Conservation (phyloP, 352 stramenopile genomes). For the Peronospora farinosa region DNA sequence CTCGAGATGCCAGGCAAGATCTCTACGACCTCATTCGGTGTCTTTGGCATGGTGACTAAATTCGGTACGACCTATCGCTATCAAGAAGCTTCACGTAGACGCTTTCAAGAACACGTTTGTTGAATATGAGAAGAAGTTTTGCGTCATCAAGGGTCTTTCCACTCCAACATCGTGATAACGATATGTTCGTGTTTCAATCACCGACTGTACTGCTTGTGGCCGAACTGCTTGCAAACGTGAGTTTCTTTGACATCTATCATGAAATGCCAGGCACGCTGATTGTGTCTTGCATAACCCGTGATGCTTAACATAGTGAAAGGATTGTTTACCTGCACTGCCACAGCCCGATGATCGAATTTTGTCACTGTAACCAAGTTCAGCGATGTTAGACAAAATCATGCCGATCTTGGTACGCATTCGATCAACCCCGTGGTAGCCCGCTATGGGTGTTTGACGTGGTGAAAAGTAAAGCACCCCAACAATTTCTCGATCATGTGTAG, state of each 20-base stretch:
- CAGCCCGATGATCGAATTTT: constrained; percentile 87
- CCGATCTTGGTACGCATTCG: constrained; percentile 38
- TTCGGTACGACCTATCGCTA: constrained; percentile 71
- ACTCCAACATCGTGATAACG: constrained; percentile 97
- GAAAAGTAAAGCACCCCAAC: constrained; percentile 78
- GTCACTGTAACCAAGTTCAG: constrained; percentile 70
- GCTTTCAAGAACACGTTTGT: constrained; percentile 77
- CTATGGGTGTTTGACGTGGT: constrained; percentile 74
- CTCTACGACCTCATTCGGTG: constrained; percentile 60
- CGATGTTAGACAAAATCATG: constrained; percentile 83
- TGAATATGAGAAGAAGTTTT: constrained; percentile 83
- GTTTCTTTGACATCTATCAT: constrained; percentile 87
- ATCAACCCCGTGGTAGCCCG: constrained; percentile 40
- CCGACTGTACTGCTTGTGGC: constrained; percentile 94
- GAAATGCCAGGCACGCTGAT: constrained; percentile 58
- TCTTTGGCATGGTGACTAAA: constrained; percentile 82
- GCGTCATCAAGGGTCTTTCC: constrained; percentile 86
- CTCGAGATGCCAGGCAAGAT: constrained; percentile 53
- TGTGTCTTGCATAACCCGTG: constrained; percentile 70
- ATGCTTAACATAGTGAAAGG: constrained; percentile 88
- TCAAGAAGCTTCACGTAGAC: constrained; percentile 81
- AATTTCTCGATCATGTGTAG: constrained; percentile 90
- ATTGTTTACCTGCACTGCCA: constrained; percentile 97
- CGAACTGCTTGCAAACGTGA: constrained; percentile 84
- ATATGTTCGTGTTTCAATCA: constrained; percentile 95